Evolutionary conservation across 2,329 filamentous ascomycete genomes (phyloP).

Genomic region (Pseudogymnoascus sp.): DNA sequence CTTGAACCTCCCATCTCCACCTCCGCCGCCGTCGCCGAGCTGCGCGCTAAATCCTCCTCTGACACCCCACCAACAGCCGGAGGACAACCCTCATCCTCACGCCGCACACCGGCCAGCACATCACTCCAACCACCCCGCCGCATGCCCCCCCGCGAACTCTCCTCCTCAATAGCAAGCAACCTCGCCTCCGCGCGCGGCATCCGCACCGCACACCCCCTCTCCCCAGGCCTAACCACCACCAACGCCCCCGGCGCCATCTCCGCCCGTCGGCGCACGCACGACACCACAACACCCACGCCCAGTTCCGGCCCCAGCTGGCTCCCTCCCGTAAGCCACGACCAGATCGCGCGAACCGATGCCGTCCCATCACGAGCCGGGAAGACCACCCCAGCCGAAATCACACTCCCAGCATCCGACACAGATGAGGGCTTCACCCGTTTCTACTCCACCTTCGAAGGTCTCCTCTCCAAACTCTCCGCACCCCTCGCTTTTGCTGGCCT

Average conservation of each 20-base stretch:
- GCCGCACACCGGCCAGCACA: neutral
- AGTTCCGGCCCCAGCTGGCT: slow-evolving; percentile 39
- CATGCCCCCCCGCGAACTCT: slow-evolving; percentile 54
- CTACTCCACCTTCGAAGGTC: slow-evolving; percentile 81
- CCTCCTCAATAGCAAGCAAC: slow-evolving; percentile 81
- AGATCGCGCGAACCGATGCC: slow-evolving; percentile 28
- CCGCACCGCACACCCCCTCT: slow-evolving; percentile 46
- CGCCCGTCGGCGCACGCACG: slow-evolving; percentile 28
- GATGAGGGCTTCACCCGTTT: slow-evolving; percentile 85
- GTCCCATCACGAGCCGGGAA: slow-evolving; percentile 22
- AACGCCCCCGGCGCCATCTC: slow-evolving; percentile 50
- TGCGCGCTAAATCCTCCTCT: slow-evolving; percentile 22
- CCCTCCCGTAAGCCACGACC: slow-evolving; percentile 33
- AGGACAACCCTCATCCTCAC: neutral
- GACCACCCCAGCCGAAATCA: slow-evolving; percentile 12
- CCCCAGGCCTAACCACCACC: slow-evolving; percentile 64
- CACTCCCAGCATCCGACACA: slow-evolving; percentile 25
- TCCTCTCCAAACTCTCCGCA: slow-evolving; percentile 82
- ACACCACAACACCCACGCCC: slow-evolving; percentile 32
- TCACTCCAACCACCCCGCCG: slow-evolving; percentile 26
- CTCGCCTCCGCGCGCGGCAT: slow-evolving; percentile 81
- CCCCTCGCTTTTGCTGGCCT: slow-evolving; percentile 89
- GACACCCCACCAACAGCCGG: slow-evolving; percentile 19
- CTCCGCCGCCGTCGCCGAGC: slow-evolving; percentile 26
- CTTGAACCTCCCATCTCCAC: slow-evolving; percentile 24